A percentile compares a stretch with the other conserved stretches of the same genome.
Evolutionary conservation across 176 grass and related monocot genomes (phyloP).

Genomic region (Triticum monococcum): DNA sequence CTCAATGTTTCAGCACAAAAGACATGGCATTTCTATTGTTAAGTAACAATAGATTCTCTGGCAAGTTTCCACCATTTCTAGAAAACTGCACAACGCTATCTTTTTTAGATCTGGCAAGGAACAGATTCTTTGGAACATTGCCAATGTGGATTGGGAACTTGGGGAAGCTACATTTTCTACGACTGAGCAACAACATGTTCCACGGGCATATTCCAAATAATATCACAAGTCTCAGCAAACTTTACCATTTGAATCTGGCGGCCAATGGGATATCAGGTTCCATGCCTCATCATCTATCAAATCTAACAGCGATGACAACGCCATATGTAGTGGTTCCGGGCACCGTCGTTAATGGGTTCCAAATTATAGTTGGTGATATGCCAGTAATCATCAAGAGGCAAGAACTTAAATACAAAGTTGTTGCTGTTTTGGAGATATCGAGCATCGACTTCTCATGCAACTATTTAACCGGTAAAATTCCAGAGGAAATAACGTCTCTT

Average conservation of each 20-base stretch:
- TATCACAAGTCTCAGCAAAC: background rate
- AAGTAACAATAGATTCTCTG: constrained; percentile 31
- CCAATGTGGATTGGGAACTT: constrained; percentile 31
- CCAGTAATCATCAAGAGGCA: background rate
- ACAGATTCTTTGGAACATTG: constrained; percentile 29
- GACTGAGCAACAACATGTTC: constrained; percentile 38
- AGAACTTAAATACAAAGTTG: background rate
- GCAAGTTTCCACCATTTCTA: constrained; percentile 20
- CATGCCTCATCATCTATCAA: constrained; percentile 11
- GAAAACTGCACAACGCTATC: background rate
- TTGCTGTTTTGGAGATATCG: background rate
- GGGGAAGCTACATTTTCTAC: background rate
- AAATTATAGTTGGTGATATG: background rate
- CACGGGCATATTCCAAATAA: constrained; percentile 10
- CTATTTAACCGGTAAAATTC: background rate
- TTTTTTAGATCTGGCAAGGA: constrained; percentile 20
- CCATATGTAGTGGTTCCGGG: background rate
- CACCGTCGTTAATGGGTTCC: background rate
- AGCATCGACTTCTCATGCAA: background rate
- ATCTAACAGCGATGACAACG: background rate
- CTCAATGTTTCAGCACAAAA: background rate
- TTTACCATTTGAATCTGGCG: constrained; percentile 32
- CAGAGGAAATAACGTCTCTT: background rate
- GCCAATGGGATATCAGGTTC: constrained; percentile 30
- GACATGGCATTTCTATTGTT: background rate